phyloP scores from a whole-genome alignment of 495 filamentous ascomycete species.

The Aspergillus baeticus region DNA sequence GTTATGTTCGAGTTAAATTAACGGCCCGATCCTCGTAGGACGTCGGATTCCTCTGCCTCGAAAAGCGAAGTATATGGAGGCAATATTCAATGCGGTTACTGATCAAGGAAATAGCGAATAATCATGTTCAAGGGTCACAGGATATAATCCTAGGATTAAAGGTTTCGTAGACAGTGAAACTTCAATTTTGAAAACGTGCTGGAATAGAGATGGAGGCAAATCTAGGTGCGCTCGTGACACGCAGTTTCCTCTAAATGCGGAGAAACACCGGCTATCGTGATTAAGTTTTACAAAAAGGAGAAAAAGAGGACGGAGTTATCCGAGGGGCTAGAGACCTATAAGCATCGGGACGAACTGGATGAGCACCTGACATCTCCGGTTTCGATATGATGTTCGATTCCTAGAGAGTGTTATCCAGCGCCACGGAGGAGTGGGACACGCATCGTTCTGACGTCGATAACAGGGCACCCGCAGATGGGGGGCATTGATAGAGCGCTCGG shows the following conservation, averaged over 20 bases:
- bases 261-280: too few relatives aligned
- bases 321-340: not conserved
- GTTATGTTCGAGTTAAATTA: not conserved
- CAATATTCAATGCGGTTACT: not conserved
- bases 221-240: not conserved
- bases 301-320: not conserved
- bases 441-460: constrained; percentile 20
- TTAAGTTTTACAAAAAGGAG: not conserved
- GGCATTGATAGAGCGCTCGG: constrained; percentile 5
- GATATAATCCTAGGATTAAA: too few relatives aligned
- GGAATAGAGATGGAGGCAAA: not conserved
- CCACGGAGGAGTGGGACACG: constrained; percentile 7
- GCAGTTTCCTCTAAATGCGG: too few relatives aligned
- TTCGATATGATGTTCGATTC: constrained; percentile 6
- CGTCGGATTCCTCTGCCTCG: too few relatives aligned
- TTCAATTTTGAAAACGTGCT: too few relatives aligned
- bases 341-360: constrained; percentile 1
- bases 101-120: not conserved
- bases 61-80: too few relatives aligned
- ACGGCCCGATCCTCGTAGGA: too few relatives aligned
- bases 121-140: constrained; percentile 11
- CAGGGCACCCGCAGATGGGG: constrained; percentile 2
- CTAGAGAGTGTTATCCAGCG: not conserved
- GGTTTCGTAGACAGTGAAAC: too few relatives aligned
- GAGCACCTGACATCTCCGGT: constrained; percentile 7